These are phyloP conservation scores for Chloris gayana DNA, from an alignment of 176 grass and related monocot species.

Conservation along the genomic window DNA sequence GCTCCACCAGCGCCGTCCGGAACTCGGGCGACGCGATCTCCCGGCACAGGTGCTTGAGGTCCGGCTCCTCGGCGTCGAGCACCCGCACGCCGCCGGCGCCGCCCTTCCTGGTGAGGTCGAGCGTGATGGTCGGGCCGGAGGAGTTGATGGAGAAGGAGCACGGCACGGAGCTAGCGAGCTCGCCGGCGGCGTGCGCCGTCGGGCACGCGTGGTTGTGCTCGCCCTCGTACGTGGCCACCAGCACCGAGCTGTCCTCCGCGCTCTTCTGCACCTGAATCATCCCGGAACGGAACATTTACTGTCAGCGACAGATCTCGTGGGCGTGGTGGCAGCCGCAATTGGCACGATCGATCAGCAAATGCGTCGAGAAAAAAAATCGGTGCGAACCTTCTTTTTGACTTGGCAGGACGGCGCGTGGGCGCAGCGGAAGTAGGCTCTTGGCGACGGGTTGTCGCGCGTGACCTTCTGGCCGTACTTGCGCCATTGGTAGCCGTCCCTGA, in stretches of 20 bases:
- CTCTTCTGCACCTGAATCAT: slow-evolving; percentile 79
- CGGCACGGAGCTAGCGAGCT: slow-evolving; percentile 44
- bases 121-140: slow-evolving; percentile 62
- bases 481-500: slow-evolving; percentile 93
- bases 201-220: slow-evolving; percentile 78
- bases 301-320: background rate
- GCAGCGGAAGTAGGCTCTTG: slow-evolving; percentile 86
- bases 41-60: slow-evolving; percentile 41
- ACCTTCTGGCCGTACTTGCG: slow-evolving; percentile 98
- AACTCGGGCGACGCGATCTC: slow-evolving; percentile 66
- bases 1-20: slow-evolving; percentile 54
- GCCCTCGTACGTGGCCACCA: slow-evolving; percentile 88
- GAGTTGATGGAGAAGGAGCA: slow-evolving; percentile 66
- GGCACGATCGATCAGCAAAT: background rate
- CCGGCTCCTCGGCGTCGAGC: background rate
- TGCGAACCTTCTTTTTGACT: slow-evolving; percentile 99
- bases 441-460: slow-evolving; percentile 89
- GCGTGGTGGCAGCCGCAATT: no score
- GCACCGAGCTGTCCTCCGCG: slow-evolving; percentile 75
- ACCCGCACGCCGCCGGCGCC: background rate
- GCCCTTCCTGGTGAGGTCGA: slow-evolving; percentile 59
- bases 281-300: background rate
- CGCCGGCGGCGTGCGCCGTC: slow-evolving; percentile 5
- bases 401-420: slow-evolving; percentile 81
- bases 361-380: no score